Evolutionary conservation across 306 rosid species (phyloP).

Genomic region (cucumber (Cucumis sativus)): Cucumber_9930_V3 NC_026655.2:3454501-3455000

Average conservation of each 20-base stretch:
- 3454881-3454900: neutral
- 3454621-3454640: neutral
- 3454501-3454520: neutral
- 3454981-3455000: constrained; percentile 76
- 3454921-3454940: neutral
- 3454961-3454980: neutral
- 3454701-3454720: constrained; percentile 36
- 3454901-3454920: neutral
- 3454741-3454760: neutral
- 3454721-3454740: neutral
- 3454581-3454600: neutral
- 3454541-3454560: constrained; percentile 7
- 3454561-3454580: neutral
- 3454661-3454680: constrained; percentile 23
- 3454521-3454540: constrained; percentile 17
- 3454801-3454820: neutral
- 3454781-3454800: neutral
- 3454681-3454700: constrained; percentile 66
- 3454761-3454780: neutral
- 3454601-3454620: neutral
- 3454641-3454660: neutral
- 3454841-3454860: too few species aligned
- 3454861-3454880: neutral
- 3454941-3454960: neutral
- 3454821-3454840: neutral